These are phyloP conservation scores for Aspergillus nidulans DNA, from an alignment of 495 filamentous ascomycete species.

Conservation along the genomic window DNA sequence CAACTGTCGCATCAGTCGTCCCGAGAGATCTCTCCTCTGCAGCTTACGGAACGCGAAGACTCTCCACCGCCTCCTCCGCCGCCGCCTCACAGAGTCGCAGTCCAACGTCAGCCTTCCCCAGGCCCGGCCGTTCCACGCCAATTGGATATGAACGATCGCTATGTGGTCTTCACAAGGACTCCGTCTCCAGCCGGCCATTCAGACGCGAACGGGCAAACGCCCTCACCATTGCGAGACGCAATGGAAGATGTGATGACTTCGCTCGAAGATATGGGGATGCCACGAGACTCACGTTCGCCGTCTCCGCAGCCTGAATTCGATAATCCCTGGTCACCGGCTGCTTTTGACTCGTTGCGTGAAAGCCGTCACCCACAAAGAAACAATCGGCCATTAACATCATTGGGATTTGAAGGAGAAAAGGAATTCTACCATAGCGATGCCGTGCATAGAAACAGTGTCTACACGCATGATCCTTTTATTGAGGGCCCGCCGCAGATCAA, in stretches of 20 bases:
- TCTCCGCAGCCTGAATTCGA: conserved; percentile 50
- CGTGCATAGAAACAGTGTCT: conserved; percentile 30
- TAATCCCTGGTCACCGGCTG: conserved; percentile 89
- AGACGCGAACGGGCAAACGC: conserved; percentile 64
- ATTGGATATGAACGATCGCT: conserved; percentile 47
- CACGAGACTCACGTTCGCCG: conserved; percentile 45
- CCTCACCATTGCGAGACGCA: conserved; percentile 84
- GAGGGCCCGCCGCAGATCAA: conserved; percentile 65
- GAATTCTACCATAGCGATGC: conserved; percentile 36
- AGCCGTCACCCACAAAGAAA: conserved; percentile 24
- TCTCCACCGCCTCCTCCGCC: conserved; percentile 46
- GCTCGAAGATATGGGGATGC: conserved; percentile 78
- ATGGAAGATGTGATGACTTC: conserved; percentile 99
- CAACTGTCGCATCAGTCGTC: conserved; percentile 29
- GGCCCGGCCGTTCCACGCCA: conserved; percentile 35
- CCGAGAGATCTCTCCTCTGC: conserved; percentile 33
- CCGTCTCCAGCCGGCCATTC: conserved; percentile 63
- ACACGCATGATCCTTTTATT: conserved; percentile 45
- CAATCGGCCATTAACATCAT: conserved; percentile 63
- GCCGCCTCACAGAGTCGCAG: conserved; percentile 35
- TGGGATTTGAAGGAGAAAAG: conserved; percentile 59
- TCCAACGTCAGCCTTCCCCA: conserved; percentile 25
- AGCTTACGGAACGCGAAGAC: conserved; percentile 33
- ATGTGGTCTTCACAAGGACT: conserved; percentile 45
- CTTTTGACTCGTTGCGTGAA: conserved; percentile 61